These are phyloP conservation scores for Rosellinia necatrix DNA, from an alignment of 2,329 filamentous ascomycete genomes.

Conservation along the genomic window DNA sequence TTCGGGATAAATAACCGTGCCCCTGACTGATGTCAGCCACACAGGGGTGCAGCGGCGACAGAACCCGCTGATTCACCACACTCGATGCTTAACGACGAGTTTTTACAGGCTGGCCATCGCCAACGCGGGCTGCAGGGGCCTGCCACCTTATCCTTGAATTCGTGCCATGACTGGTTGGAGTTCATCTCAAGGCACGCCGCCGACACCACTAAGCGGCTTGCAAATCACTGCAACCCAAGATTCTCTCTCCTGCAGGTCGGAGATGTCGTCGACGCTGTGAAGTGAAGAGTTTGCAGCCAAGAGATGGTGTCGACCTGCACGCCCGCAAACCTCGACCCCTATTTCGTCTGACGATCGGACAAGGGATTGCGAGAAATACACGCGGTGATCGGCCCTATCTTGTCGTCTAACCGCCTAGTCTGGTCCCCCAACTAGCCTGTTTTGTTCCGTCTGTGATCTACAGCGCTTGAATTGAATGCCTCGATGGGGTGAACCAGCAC, in stretches of 20 bases:
- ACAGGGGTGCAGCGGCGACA: constrained; percentile 8
- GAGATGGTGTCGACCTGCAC: constrained; percentile 1
- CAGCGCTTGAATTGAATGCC: neutral
- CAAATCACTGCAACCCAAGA: constrained; percentile 5
- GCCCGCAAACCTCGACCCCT: constrained; percentile 6
- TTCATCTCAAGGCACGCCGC: constrained; percentile 11
- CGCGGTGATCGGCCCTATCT: constrained; percentile 11
- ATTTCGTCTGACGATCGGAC: constrained; percentile 8
- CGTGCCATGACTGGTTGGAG: constrained; percentile 30
- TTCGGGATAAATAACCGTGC: neutral
- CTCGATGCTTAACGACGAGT: neutral
- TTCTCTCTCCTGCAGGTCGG: neutral
- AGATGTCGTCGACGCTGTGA: no score
- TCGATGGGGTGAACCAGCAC: constrained; percentile 5
- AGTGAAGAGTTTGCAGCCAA: constrained; percentile 9
- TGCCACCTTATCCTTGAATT: constrained; percentile 25
- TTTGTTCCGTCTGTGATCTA: neutral
- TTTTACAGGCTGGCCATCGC: constrained; percentile 14
- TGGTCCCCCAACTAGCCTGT: neutral
- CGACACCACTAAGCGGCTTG: constrained; percentile 15
- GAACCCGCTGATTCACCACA: no score
- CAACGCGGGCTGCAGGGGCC: constrained; percentile 19
- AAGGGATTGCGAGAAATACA: neutral
- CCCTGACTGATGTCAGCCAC: constrained; percentile 25
- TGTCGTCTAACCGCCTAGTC: neutral